A percentile compares a stretch with the other conserved stretches of the same genome.
Conservation (phyloP, 768 basidiomycete genomes). For the Rhodotorula toruloides region DNA sequence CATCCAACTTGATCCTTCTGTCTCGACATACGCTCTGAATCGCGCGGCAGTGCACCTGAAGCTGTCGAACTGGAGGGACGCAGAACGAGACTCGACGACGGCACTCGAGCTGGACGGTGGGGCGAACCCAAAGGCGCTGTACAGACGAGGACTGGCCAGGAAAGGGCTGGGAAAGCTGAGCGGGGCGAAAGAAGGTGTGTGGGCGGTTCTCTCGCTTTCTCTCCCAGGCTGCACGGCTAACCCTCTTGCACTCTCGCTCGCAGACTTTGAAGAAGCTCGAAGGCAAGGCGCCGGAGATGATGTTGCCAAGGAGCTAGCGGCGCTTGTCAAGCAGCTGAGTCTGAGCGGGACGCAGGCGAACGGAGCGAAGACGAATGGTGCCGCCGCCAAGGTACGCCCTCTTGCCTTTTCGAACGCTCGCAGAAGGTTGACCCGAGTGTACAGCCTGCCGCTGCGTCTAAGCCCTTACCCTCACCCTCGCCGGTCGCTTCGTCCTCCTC, state of each 20-base stretch:
- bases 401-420: not conserved
- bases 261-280: constrained; percentile 26
- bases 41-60: constrained; percentile 88
- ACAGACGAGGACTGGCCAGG: constrained; percentile 47
- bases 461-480: rapidly evolving
- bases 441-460: not conserved
- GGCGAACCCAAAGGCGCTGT: constrained; percentile 47
- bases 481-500: not conserved
- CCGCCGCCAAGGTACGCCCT: not conserved
- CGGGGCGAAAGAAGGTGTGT: constrained; percentile 13
- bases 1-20: constrained; percentile 62
- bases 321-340: not conserved
- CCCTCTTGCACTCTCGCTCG: not conserved
- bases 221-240: not conserved
- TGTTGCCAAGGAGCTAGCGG: constrained; percentile 15
- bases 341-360: too few relatives aligned
- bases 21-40: constrained; percentile 77
- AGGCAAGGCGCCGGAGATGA: constrained; percentile 21
- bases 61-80: constrained; percentile 55
- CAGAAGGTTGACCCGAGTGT: not conserved
- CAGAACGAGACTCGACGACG: constrained; percentile 43
- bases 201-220: not conserved
- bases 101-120: constrained; percentile 46
- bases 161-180: constrained; percentile 40
- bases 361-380: not conserved